Evolutionary conservation across 208 protist genomes (phyloP).

Genomic region (Crithidia acanthocephali): DNA sequence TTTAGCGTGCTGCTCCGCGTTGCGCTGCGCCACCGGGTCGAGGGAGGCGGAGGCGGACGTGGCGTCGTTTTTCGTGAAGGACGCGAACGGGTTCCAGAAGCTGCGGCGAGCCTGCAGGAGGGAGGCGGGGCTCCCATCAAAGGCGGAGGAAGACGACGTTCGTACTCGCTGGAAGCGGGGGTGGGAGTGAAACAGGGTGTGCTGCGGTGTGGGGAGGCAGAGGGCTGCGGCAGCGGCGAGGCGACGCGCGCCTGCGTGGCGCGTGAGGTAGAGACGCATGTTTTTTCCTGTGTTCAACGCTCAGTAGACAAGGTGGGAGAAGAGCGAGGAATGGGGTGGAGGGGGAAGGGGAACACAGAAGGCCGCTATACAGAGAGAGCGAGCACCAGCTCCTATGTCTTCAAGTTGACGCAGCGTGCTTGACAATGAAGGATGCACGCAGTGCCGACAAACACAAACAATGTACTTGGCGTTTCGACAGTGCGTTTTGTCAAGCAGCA

Average conservation of each 20-base stretch:
- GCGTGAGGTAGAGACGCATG: not conserved
- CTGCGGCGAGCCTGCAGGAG: slow-evolving; percentile 15
- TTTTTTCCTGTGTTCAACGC: not conserved
- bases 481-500: no score
- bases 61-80: not conserved
- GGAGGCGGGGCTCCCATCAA: not conserved
- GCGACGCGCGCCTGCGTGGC: not conserved
- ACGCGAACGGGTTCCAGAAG: slow-evolving; percentile 63
- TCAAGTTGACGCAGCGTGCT: no score
- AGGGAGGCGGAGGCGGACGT: not conserved
- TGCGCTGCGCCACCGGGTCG: slow-evolving; percentile 13
- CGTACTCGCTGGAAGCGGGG: not conserved
- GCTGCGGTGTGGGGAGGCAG: not conserved
- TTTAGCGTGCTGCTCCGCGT: slow-evolving; percentile 39
- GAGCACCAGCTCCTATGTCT: no score
- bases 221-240: slow-evolving; percentile 2
- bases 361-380: no score
- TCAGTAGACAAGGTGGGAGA: not conserved
- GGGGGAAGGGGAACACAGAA: no score
- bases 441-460: not conserved
- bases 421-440: no score
- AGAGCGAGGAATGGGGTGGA: not conserved
- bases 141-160: not conserved
- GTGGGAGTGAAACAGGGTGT: not conserved
- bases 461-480: no score